Evolutionary conservation across 192 early-diverging fungal species (phyloP).

Genomic region (Coemansia sp.): DNA sequence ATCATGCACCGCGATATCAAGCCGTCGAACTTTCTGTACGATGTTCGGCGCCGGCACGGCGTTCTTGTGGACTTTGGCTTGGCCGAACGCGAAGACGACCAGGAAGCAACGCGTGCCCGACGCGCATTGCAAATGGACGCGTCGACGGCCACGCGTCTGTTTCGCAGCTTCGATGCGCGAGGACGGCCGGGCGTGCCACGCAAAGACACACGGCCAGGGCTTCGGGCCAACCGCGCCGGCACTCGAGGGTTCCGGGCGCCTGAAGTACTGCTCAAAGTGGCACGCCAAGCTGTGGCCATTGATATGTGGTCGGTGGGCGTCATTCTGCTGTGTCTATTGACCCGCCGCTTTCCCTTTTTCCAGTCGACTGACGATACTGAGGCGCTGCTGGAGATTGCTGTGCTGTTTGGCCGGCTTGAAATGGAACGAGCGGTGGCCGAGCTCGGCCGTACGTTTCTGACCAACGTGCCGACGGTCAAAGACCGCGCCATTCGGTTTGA

Average conservation of each 20-base stretch:
- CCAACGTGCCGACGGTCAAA: slow-evolving; percentile 52
- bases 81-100: slow-evolving; percentile 62
- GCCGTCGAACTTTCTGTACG: slow-evolving; percentile 93
- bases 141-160: slow-evolving; percentile 40
- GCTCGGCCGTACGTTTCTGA: slow-evolving; percentile 55
- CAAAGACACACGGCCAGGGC: slow-evolving; percentile 57
- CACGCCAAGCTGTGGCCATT: slow-evolving; percentile 75
- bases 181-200: slow-evolving; percentile 48
- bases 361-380: slow-evolving; percentile 82
- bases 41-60: slow-evolving; percentile 65
- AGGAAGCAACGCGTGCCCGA: slow-evolving; percentile 42
- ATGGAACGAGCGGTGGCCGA: slow-evolving; percentile 69
- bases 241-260: slow-evolving; percentile 93
- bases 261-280: slow-evolving; percentile 82
- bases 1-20: slow-evolving; percentile 95
- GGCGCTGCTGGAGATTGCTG: slow-evolving; percentile 79
- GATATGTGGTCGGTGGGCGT: slow-evolving; percentile 95
- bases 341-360: slow-evolving; percentile 88
- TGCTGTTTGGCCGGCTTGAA: slow-evolving; percentile 71
- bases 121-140: slow-evolving; percentile 49
- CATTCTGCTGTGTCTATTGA: slow-evolving; percentile 75
- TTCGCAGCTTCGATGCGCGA: slow-evolving; percentile 42
- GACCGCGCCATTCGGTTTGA: slow-evolving; percentile 50
- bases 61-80: slow-evolving; percentile 93
- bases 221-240: slow-evolving; percentile 82